Evolutionary conservation across 2,329 filamentous ascomycete genomes (phyloP).

Genomic region (Cladosporium sp.): DNA sequence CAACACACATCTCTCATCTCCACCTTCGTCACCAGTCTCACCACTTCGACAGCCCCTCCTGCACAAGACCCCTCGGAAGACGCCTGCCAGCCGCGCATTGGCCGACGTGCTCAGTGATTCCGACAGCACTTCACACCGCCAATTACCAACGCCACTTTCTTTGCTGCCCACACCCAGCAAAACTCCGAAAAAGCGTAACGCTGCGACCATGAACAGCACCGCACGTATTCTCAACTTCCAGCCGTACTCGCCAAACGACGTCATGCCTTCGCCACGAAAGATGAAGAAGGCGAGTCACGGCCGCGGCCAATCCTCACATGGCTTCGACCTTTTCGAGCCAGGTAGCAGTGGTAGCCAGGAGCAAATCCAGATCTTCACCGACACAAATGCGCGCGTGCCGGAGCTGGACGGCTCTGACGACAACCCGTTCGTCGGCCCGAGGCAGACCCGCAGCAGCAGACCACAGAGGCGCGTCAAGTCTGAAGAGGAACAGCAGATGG

Average conservation of each 20-base stretch:
- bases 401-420: constrained; percentile 63
- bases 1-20: constrained; percentile 47
- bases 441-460: constrained; percentile 42
- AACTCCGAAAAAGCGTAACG: constrained; percentile 63
- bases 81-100: constrained; percentile 12
- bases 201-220: constrained; percentile 46
- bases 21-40: constrained; percentile 44
- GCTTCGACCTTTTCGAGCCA: constrained; percentile 56
- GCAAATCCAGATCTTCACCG: constrained; percentile 71
- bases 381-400: constrained; percentile 74
- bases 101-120: constrained; percentile 17
- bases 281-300: constrained; percentile 25
- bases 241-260: constrained; percentile 59
- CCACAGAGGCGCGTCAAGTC: constrained; percentile 46
- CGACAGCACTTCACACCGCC: constrained; percentile 10
- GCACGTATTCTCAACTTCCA: constrained; percentile 55
- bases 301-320: constrained; percentile 44
- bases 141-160: constrained; percentile 14
- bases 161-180: constrained; percentile 79
- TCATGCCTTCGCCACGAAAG: constrained; percentile 61
- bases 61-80: constrained; percentile 25
- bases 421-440: constrained; percentile 69
- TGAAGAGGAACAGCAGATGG: constrained; percentile 59
- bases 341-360: constrained; percentile 38
- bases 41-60: constrained; percentile 23